Conservation (phyloP, 345 rosid genomes). For the Pistacia integerrima region DNA sequence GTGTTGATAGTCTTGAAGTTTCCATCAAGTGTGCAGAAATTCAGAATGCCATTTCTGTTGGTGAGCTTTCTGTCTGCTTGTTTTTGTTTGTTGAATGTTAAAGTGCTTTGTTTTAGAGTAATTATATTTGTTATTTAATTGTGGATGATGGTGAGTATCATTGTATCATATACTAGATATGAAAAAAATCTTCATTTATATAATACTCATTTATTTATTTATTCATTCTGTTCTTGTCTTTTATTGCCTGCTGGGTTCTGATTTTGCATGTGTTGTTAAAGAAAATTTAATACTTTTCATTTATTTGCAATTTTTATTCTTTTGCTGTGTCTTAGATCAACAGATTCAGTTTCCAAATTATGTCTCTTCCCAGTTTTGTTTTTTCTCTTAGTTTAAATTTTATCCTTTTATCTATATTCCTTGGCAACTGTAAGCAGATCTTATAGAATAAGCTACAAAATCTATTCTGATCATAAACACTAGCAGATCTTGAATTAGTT, state of each 20-base stretch:
- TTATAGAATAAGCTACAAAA: too few relatives aligned
- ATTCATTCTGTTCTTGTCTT: neutral
- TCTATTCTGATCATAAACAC: neutral
- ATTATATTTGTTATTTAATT: neutral
- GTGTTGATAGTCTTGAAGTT: conserved; percentile 43
- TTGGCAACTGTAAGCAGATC: neutral
- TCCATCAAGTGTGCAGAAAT: conserved; percentile 69
- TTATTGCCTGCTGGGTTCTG: neutral
- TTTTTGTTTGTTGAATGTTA: neutral
- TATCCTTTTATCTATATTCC: neutral
- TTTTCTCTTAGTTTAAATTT: neutral
- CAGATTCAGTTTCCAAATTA: neutral
- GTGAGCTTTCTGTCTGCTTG: conserved; percentile 32
- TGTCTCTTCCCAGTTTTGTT: neutral
- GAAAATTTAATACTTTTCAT: neutral
- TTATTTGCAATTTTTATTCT: neutral
- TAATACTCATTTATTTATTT: neutral
- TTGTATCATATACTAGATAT: neutral
- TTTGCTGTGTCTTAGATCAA: neutral
- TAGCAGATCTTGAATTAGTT: neutral
- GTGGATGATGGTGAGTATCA: neutral
- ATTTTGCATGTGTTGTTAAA: neutral
- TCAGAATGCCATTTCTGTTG: conserved; percentile 68
- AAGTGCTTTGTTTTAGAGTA: neutral
- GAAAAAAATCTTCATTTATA: neutral